Conservation (phyloP, 2,329 filamentous ascomycete genomes). For the Claviceps sp. region DNA sequence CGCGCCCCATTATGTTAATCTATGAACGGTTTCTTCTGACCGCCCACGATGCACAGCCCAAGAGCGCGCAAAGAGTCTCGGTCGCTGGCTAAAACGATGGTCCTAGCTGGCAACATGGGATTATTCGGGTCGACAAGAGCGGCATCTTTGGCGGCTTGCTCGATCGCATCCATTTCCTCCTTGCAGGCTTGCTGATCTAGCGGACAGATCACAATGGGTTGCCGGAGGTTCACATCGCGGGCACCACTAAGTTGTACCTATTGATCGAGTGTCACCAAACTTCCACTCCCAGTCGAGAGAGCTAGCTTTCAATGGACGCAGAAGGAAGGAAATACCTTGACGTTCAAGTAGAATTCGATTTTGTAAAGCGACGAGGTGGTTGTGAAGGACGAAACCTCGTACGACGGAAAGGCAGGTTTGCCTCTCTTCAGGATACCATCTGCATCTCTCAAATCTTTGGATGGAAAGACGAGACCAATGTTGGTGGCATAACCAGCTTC, state of each 20-base stretch:
- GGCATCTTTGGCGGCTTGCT: conserved; percentile 88
- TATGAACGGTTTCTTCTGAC: conserved; percentile 52
- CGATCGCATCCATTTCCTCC: conserved; percentile 97
- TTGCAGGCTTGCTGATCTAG: conserved; percentile 92
- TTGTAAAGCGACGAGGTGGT: conserved; percentile 92
- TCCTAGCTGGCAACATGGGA: conserved; percentile 78
- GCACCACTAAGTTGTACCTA: conserved; percentile 81
- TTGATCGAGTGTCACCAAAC: conserved; percentile 9
- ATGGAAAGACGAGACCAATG: conserved; percentile 78
- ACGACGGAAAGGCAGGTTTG: conserved; percentile 78
- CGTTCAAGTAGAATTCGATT: conserved; percentile 90
- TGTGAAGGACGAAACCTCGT: conserved; percentile 81
- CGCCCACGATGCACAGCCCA: conserved; percentile 48
- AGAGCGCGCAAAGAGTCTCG: conserved; percentile 47
- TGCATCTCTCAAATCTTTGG: conserved; percentile 72
- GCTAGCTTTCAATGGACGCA: background rate
- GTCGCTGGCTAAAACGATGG: conserved; percentile 69
- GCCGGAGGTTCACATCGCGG: conserved; percentile 74
- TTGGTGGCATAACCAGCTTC: conserved; percentile 90
- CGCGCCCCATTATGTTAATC: conserved; percentile 28
- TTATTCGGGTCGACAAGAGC: conserved; percentile 77
- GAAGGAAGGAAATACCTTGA: conserved; percentile 51
- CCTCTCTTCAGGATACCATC: conserved; percentile 80
- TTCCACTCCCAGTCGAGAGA: conserved; percentile 2
- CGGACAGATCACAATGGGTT: conserved; percentile 92